A percentile compares a stretch with the other conserved stretches of the same genome.
Evolutionary conservation across 2,329 filamentous ascomycete species (phyloP).

Genomic region (Aspergillus phoenicis): DNA sequence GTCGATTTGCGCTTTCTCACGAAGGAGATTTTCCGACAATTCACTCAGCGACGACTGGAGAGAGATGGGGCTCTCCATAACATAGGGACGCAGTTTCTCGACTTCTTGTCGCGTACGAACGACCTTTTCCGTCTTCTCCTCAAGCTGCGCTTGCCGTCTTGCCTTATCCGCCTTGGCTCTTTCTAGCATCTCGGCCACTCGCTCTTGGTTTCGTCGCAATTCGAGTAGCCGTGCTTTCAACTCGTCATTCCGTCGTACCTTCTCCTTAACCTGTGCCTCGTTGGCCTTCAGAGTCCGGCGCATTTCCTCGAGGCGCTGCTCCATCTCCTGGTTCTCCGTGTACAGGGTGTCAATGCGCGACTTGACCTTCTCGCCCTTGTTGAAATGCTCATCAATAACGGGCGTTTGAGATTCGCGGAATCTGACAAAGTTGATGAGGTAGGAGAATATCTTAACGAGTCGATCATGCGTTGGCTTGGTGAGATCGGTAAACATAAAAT

Average conservation of each 20-base stretch:
- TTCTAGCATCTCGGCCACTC: slow-evolving; percentile 79
- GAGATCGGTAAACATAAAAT: slow-evolving; percentile 91
- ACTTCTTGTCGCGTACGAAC: slow-evolving; percentile 79
- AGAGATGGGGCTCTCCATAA: slow-evolving; percentile 80
- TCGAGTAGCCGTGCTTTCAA: slow-evolving; percentile 81
- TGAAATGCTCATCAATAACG: slow-evolving; percentile 91
- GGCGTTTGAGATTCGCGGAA: slow-evolving; percentile 91
- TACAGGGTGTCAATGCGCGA: slow-evolving; percentile 83
- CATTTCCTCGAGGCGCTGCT: slow-evolving; percentile 77
- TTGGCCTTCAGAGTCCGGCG: slow-evolving; percentile 76
- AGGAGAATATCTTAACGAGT: slow-evolving; percentile 92
- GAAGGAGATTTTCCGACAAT: slow-evolving; percentile 73
- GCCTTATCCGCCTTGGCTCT: slow-evolving; percentile 79
- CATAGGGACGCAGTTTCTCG: slow-evolving; percentile 86
- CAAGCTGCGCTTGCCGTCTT: slow-evolving; percentile 65
- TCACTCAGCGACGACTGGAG: slow-evolving; percentile 82
- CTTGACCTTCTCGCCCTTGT: slow-evolving; percentile 85
- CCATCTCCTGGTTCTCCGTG: slow-evolving; percentile 82
- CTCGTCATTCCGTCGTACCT: slow-evolving; percentile 82
- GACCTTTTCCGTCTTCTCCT: slow-evolving; percentile 53
- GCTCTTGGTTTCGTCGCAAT: slow-evolving; percentile 77
- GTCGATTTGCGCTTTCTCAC: slow-evolving; percentile 84
- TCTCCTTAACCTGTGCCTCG: slow-evolving; percentile 79
- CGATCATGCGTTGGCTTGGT: slow-evolving; percentile 89
- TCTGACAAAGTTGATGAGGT: slow-evolving; percentile 97